These are phyloP conservation scores for Logfia minima DNA, from an alignment of 129 eudicot genomes.

Conservation along the genomic window DNA sequence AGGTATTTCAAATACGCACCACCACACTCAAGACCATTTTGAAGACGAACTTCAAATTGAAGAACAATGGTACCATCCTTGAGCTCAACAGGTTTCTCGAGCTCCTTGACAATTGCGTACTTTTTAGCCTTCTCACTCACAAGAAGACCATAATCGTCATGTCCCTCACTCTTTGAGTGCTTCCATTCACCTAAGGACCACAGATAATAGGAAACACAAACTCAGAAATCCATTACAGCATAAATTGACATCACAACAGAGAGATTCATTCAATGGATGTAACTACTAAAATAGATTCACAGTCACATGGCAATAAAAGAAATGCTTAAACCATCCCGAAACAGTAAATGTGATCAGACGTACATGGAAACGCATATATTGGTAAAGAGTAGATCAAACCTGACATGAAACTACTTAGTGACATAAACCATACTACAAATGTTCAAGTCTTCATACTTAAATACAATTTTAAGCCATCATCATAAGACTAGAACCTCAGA, in stretches of 20 bases:
- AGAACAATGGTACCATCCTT: conserved; percentile 72
- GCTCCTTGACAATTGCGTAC: conserved; percentile 88
- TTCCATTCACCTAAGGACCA: conserved; percentile 80
- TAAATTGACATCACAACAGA: neutral
- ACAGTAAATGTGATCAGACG: neutral
- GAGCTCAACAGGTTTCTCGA: conserved; percentile 67
- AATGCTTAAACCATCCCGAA: neutral
- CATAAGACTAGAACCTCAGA: neutral
- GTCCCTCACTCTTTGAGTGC: conserved; percentile 91
- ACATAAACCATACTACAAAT: neutral
- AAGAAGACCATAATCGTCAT: conserved; percentile 95
- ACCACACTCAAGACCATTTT: conserved; percentile 73
- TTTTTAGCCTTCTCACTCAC: conserved; percentile 84
- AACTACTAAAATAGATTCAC: neutral
- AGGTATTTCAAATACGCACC: conserved; percentile 54
- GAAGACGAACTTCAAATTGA: conserved; percentile 90
- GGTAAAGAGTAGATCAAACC: neutral
- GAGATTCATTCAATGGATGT: neutral
- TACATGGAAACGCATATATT: neutral
- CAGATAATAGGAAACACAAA: neutral
- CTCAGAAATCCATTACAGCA: neutral
- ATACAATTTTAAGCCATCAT: neutral
- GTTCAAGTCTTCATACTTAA: too few species aligned
- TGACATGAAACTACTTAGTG: neutral
- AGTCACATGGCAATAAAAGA: neutral